Percentiles rank a stretch among this genome's conserved stretches.
Conservation (phyloP, 371 early-diverging fungal genomes). For the Mortierella polycephala region DNA sequence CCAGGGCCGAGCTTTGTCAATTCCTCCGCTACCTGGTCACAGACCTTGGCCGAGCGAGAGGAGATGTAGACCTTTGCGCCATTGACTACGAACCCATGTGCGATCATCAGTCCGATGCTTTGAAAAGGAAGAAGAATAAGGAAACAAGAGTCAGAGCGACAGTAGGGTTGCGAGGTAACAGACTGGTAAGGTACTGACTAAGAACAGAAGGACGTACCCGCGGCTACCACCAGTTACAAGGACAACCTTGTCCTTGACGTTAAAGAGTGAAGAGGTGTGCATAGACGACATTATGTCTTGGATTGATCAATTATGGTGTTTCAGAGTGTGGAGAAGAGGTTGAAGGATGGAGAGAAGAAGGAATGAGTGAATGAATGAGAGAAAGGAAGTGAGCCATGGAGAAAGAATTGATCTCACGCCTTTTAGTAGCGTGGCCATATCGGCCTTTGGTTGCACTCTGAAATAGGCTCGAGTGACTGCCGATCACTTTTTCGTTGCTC, state of each 20-base stretch:
- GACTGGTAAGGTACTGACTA: too few species aligned
- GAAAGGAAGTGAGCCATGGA: neutral
- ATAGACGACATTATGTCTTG: constrained; percentile 48
- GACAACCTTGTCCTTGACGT: constrained; percentile 87
- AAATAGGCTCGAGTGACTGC: too few species aligned
- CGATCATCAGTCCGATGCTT: constrained; percentile 78
- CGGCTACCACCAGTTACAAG: constrained; percentile 93
- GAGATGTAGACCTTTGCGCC: constrained; percentile 84
- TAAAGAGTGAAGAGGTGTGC: constrained; percentile 66
- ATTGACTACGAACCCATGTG: constrained; percentile 76
- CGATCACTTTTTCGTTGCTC: too few species aligned
- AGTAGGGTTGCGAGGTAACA: neutral
- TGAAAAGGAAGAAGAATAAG: neutral
- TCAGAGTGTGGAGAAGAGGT: neutral
- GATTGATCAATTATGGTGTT: neutral
- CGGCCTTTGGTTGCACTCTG: too few species aligned
- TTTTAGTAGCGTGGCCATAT: too few species aligned
- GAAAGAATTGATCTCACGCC: too few species aligned
- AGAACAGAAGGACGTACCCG: constrained; percentile 56
- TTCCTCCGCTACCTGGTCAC: constrained; percentile 71
- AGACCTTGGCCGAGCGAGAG: constrained; percentile 70
- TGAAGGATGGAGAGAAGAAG: neutral
- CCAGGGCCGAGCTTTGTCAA: constrained; percentile 75
- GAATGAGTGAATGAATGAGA: neutral
- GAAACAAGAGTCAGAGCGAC: neutral